Percentiles rank a stretch among this genome's conserved stretches.
These are phyloP conservation scores for Aspergillus sergii DNA, from an alignment of 2,329 filamentous ascomycete species.

Conservation along the genomic window DNA sequence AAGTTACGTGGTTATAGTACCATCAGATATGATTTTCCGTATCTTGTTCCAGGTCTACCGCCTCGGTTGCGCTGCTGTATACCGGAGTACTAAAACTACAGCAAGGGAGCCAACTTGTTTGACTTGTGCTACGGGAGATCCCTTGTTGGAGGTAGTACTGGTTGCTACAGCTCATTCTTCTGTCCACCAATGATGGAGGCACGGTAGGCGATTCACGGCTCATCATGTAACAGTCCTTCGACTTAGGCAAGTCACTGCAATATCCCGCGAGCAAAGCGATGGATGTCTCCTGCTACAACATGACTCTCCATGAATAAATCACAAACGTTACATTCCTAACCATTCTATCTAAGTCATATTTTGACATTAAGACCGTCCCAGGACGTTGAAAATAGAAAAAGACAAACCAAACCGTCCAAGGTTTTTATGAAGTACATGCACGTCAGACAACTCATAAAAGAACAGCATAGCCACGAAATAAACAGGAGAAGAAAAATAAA, in stretches of 20 bases:
- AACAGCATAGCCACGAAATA: slow-evolving; percentile 15
- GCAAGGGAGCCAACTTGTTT: not conserved
- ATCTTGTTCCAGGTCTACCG: no score
- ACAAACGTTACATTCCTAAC: not conserved
- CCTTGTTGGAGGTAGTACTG: not conserved
- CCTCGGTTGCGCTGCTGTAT: no score
- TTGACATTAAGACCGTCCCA: not conserved
- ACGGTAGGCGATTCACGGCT: not conserved
- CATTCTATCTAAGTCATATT: slow-evolving; percentile 12
- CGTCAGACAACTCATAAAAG: not conserved
- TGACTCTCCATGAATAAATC: not conserved
- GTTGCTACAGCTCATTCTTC: not conserved
- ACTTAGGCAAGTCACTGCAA: not conserved
- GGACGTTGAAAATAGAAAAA: not conserved
- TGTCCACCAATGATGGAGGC: not conserved
- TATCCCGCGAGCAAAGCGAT: not conserved
- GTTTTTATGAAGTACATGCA: not conserved
- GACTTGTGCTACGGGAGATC: not conserved
- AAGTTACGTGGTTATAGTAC: no score
- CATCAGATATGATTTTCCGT: no score
- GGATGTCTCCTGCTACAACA: not conserved
- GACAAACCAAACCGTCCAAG: not conserved
- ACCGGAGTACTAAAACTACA: no score
- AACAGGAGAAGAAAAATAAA: not conserved
- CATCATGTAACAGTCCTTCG: not conserved